Base-by-base conservation (phyloP, 208 protist genomes). In the Ichthyophonus hoferi region DNA sequence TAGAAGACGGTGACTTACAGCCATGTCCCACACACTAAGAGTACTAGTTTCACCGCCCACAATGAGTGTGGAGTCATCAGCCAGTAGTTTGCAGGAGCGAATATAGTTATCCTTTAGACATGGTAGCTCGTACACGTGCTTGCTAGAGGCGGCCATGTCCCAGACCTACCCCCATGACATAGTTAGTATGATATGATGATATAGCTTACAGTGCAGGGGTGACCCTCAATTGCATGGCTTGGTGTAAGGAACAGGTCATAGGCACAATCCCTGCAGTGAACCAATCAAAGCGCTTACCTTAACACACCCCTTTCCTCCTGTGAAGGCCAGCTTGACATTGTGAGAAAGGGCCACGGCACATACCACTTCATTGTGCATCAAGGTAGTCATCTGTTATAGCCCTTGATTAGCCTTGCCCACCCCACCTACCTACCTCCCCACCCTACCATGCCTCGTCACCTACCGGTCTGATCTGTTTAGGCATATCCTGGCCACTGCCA, bases 21-120 rank as follows among this genome's bases (percentile, higher is more conserved):
- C 50, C 34, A 90, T n/a, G 40, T 90, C 87, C 87, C 87, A 90
- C 2, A 90, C 37, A 58, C 79, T 42, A 14, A 90, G 87, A 40
- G 31, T 41, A 50, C 58, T 86, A 40, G 76, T 86, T 38, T 90
- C 87, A 35, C 87, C 87, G 17, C 87, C 87, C 7, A 90, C 87
- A 86, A 90, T 86, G 12, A 90, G 87, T 0, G 76, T 90, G 17
- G 39, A 78, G 42, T 85, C 82, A 41, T 90, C 87, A 12, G 79
- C 35, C 34, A 90, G 79, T 1, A 90, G 79, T 40, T 90, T 90
- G 40, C 87, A 90, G 33, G 87, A 90, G 37, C 87, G 67, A 39
- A 90, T 90, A 78, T 90, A 90, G 40, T 90, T 42, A 39, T 87
- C 81, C 38, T 17, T 31, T 7, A 1, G 81, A 58, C 81, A 85